Evolutionary conservation across 176 grass and related monocot genomes (phyloP).

Genomic region (Juncus effusus): DNA sequence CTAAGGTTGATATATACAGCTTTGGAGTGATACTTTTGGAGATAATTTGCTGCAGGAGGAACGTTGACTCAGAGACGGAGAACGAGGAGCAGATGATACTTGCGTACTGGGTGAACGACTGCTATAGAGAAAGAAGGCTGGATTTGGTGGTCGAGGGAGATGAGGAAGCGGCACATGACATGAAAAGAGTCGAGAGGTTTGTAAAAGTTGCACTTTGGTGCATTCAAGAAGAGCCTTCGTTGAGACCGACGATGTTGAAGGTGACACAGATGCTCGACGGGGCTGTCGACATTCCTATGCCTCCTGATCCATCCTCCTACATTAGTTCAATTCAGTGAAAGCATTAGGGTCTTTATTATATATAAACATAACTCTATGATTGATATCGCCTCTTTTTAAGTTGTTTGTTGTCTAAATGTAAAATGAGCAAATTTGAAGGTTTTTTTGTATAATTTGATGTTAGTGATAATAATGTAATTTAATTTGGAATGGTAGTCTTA

Average conservation of each 20-base stretch:
- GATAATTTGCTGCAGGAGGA: slow-evolving; percentile 17
- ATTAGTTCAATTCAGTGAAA: slow-evolving; percentile 26
- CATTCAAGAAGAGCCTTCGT: slow-evolving; percentile 23
- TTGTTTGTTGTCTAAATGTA: no score
- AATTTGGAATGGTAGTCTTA: no score
- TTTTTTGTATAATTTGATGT: no score
- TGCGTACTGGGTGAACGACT: slow-evolving; percentile 25
- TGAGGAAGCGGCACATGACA: slow-evolving; percentile 7
- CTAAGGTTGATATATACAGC: slow-evolving; percentile 25
- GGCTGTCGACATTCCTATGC: slow-evolving; percentile 18
- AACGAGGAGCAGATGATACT: slow-evolving; percentile 9
- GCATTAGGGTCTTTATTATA: no score
- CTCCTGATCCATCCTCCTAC: slow-evolving; percentile 32
- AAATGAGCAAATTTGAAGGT: no score
- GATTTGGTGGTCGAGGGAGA: slow-evolving; percentile 15
- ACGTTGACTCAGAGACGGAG: slow-evolving; percentile 13
- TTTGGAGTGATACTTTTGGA: slow-evolving; percentile 18
- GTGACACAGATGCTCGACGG: slow-evolving; percentile 31
- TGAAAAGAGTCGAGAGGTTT: slow-evolving; percentile 23
- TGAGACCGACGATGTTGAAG: slow-evolving; percentile 27
- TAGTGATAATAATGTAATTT: no score
- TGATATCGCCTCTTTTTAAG: no score
- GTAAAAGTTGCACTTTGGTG: slow-evolving; percentile 25
- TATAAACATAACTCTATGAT: no score
- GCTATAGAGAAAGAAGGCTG: slow-evolving; percentile 17